These are phyloP conservation scores for Aspergillus nanangensis DNA, from an alignment of 495 filamentous ascomycete species.

Conservation along the genomic window DNA sequence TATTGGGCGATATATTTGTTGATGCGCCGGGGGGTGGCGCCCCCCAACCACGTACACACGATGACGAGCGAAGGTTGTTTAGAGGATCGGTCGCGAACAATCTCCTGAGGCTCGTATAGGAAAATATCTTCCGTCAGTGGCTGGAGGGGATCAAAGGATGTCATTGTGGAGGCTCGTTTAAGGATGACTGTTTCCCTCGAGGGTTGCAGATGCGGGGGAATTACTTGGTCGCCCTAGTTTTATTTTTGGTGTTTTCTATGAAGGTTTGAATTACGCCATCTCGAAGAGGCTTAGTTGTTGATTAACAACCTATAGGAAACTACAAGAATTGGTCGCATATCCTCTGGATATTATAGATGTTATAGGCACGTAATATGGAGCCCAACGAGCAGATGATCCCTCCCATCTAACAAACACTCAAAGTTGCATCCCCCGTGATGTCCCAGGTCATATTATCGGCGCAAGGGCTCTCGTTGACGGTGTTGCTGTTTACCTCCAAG, in stretches of 20 bases:
- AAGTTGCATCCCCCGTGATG: slow-evolving; percentile 6
- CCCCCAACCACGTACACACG: slow-evolving; percentile 26
- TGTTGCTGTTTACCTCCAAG: slow-evolving; percentile 8
- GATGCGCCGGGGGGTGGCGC: slow-evolving; percentile 24
- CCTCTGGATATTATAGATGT: no score
- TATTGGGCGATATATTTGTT: slow-evolving; percentile 24
- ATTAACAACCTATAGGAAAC: no score
- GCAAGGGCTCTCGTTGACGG: slow-evolving; percentile 9
- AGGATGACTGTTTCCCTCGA: no score
- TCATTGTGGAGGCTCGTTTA: slow-evolving; percentile 7
- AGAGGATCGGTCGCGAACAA: background rate
- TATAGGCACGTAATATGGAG: no score
- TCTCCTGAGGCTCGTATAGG: slow-evolving; percentile 14
- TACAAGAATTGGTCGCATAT: no score
- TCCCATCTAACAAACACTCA: slow-evolving; percentile 9
- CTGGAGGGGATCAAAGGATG: slow-evolving; percentile 7
- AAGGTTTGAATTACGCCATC: no score
- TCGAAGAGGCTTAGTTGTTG: no score
- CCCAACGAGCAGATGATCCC: no score
- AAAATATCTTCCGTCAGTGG: slow-evolving; percentile 13
- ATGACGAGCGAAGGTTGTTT: slow-evolving; percentile 17
- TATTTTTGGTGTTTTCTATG: background rate
- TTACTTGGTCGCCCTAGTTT: background rate
- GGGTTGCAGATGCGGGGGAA: no score
- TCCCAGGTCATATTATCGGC: slow-evolving; percentile 12